Evolutionary conservation across 768 basidiomycete species (phyloP).

Genomic region (Tephrocybe sp.): DNA sequence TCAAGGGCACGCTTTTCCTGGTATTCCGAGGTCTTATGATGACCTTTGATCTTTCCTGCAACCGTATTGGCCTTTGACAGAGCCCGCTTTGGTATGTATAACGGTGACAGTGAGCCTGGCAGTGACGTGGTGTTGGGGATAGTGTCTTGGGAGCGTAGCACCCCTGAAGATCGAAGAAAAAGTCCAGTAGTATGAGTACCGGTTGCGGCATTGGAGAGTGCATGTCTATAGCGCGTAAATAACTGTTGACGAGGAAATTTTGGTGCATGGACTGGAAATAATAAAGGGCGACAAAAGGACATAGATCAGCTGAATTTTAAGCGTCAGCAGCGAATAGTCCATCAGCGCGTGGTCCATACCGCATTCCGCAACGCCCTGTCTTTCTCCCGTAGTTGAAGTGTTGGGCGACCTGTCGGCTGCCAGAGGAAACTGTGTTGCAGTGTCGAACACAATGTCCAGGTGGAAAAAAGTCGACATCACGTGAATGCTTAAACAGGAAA

Average conservation of each 20-base stretch:
- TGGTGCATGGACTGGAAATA: constrained; percentile 44
- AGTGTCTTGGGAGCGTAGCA: constrained; percentile 6
- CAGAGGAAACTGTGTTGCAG: constrained; percentile 5
- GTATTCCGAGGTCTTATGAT: constrained; percentile 2
- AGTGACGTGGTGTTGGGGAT: constrained; percentile 8
- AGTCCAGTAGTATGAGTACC: background rate
- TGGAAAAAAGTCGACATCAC: constrained; percentile 16
- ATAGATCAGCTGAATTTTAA: constrained; percentile 61
- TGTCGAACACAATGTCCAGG: background rate
- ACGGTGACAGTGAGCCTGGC: constrained; percentile 1
- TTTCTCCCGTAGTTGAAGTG: constrained; percentile 12
- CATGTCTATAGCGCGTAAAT: constrained; percentile 20
- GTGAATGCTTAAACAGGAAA: constrained; percentile 3
- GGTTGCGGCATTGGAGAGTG: constrained; percentile 16
- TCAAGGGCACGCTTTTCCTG: constrained; percentile 6
- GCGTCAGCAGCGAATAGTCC: constrained; percentile 9
- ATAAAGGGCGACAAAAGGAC: constrained; percentile 67
- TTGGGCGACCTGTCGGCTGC: constrained; percentile 13
- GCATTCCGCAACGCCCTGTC: constrained; percentile 47
- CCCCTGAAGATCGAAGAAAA: background rate
- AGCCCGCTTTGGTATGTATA: constrained; percentile 10
- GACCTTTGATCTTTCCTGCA: background rate
- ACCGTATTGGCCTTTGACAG: constrained; percentile 7
- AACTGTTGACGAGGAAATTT: constrained; percentile 21
- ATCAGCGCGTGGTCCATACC: constrained; percentile 34